Evolutionary conservation across 306 rosid genomes (phyloP).

Genomic region (Parietaria judaica): DNA sequence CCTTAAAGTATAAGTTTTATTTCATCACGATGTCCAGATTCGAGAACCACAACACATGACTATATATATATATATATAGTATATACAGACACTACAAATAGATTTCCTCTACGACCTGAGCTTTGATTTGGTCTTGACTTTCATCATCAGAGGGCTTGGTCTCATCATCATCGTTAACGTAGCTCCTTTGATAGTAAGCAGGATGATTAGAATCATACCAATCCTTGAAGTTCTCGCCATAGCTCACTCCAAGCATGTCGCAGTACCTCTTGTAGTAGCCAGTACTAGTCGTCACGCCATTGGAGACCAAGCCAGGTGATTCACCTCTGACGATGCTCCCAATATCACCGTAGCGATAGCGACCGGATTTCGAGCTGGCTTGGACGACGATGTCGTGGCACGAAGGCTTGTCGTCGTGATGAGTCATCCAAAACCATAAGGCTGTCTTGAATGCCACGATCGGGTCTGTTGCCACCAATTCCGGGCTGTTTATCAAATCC

Average conservation of each 20-base stretch:
- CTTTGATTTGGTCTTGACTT: too few relatives aligned
- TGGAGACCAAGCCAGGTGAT: not conserved
- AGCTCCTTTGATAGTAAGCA: too few relatives aligned
- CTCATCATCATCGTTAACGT: too few relatives aligned
- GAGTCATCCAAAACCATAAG: constrained; percentile 69
- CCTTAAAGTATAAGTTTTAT: too few relatives aligned
- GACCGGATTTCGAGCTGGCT: constrained; percentile 19
- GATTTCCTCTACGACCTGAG: too few relatives aligned
- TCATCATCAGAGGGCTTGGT: too few relatives aligned
- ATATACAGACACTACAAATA: too few relatives aligned
- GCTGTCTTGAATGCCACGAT: constrained; percentile 56
- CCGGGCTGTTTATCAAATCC: constrained; percentile 48
- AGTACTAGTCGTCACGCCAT: constrained; percentile 38
- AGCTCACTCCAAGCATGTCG: constrained; percentile 10
- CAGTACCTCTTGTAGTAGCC: constrained; percentile 47
- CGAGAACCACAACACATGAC: too few relatives aligned
- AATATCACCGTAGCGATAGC: constrained; percentile 34
- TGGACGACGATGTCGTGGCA: constrained; percentile 40
- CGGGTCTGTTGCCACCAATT: constrained; percentile 41
- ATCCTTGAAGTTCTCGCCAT: constrained; percentile 8
- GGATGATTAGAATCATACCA: not conserved
- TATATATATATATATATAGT: too few relatives aligned
- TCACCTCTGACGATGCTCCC: constrained; percentile 49
- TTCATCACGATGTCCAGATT: too few relatives aligned
- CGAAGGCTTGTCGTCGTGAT: constrained; percentile 44